phyloP scores from a whole-genome alignment of 169 alveolate species.

The Amoebophrya sp. region DNA sequence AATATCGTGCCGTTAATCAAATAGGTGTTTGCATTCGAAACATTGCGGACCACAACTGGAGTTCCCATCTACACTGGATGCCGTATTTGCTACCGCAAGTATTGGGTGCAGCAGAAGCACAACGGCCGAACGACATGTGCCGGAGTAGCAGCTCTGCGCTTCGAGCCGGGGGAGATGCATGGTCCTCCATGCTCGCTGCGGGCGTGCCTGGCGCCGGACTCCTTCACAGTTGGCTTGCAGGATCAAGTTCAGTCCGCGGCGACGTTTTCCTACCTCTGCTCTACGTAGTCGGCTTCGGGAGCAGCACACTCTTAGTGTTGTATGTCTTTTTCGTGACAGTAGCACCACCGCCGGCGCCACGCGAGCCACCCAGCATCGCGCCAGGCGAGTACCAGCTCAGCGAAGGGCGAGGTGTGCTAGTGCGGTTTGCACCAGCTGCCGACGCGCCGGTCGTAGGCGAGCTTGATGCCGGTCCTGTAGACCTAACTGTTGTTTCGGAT shows the following conservation, averaged over 20 bases:
- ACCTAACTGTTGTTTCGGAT: neutral
- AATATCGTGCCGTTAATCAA: neutral
- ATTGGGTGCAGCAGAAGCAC: neutral
- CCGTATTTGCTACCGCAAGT: constrained; percentile 7
- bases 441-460: constrained; percentile 23
- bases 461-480: neutral
- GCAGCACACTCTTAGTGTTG: neutral
- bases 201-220: no score
- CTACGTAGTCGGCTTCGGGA: neutral
- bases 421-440: neutral
- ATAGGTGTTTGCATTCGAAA: neutral
- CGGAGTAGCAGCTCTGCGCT: no score
- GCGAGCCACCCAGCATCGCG: neutral
- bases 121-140: neutral
- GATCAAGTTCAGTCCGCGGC: no score
- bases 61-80: neutral
- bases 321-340: neutral
- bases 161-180: no score
- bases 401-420: neutral
- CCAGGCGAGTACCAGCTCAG: neutral
- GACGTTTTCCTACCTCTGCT: neutral
- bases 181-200: no score
- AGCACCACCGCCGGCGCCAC: neutral
- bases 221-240: no score
- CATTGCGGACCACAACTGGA: constrained; percentile 6